Evolutionary conservation across 2,329 filamentous ascomycete genomes (phyloP), one percentile per base, ranked within the genome.

Genomic region (Colletotrichum sp.): DNA sequence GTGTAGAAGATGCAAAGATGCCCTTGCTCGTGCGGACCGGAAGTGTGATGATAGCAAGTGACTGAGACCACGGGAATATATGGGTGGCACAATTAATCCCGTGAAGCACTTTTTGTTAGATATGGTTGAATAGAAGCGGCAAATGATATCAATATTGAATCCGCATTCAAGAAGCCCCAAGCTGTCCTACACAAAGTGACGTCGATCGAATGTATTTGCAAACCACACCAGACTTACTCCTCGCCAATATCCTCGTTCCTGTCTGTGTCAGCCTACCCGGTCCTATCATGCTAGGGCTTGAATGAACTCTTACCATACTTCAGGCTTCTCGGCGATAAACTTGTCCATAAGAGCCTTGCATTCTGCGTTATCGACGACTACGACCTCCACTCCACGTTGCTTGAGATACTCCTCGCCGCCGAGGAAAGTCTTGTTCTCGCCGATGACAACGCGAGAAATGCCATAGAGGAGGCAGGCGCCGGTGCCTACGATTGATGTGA

Each of bases 401-500:
- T 90, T 89, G 52, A 96, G 86, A 80, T 95, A 93, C 36, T 92
- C 90, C 84, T 96, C 94, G 18, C 93, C 94, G 34, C 94, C 94
- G 13, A 94, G 82, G 79, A 94, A 96, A 24, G 90, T 95, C 81
- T 91, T 91, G 85, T 96, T 95, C 86, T 96, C 94, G 64, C 93
- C 94, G 79, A 96, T 91, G 34, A 96, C 94, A 5, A 96, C 93
- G 26, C 94, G 90, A 63, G 90, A 88, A 74, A 96, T 90, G 80
- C 93, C 93, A 87, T 95, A 96, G 75, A 96, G 88, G 75, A 96
- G 86, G 80, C 94, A 95, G 4, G 94, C 93, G 10, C 94, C 94
- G 6, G 94, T 95, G 84, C 74, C 87, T 66, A 9, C 57, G 39
- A 12, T 60, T 12, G n/a, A 32, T 24, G 18, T 64, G n/a, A 24